Evolutionary conservation across 2,329 filamentous ascomycete genomes (phyloP).

Genomic region (Alternaria burnsii): DNA sequence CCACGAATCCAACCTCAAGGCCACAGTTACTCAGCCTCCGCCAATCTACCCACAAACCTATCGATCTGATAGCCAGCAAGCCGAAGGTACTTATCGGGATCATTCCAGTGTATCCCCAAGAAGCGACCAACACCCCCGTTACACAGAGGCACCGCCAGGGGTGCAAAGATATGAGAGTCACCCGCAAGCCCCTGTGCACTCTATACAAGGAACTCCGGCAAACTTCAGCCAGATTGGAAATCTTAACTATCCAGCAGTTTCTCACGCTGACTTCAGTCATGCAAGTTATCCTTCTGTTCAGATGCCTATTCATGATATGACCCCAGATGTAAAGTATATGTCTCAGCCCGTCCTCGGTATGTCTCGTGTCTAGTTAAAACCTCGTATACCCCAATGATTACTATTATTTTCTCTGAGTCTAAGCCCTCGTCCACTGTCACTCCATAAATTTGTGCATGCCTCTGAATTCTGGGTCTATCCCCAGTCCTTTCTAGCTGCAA

Average conservation of each 20-base stretch:
- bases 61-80: slow-evolving; percentile 29
- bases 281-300: slow-evolving; percentile 44
- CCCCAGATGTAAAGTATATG: slow-evolving; percentile 50
- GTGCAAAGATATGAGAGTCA: slow-evolving; percentile 38
- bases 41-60: slow-evolving; percentile 38
- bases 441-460: slow-evolving; percentile 19
- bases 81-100: slow-evolving; percentile 32
- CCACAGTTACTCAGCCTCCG: slow-evolving; percentile 30
- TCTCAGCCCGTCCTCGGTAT: slow-evolving; percentile 51
- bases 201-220: slow-evolving; percentile 26
- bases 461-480: slow-evolving; percentile 7
- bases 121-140: slow-evolving; percentile 36
- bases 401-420: slow-evolving; percentile 36
- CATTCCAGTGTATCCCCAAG: slow-evolving; percentile 33
- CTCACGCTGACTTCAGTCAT: slow-evolving; percentile 39
- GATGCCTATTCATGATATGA: slow-evolving; percentile 48
- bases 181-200: slow-evolving; percentile 29
- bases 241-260: slow-evolving; percentile 33
- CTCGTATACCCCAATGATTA: slow-evolving; percentile 45
- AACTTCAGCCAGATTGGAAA: slow-evolving; percentile 33
- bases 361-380: slow-evolving; percentile 51
- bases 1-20: slow-evolving; percentile 27
- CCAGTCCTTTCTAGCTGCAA: neutral
- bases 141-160: slow-evolving; percentile 28
- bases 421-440: slow-evolving; percentile 8